These are phyloP conservation scores for Lentinula edodes DNA, from an alignment of 768 basidiomycete species.

Conservation along the genomic window DNA sequence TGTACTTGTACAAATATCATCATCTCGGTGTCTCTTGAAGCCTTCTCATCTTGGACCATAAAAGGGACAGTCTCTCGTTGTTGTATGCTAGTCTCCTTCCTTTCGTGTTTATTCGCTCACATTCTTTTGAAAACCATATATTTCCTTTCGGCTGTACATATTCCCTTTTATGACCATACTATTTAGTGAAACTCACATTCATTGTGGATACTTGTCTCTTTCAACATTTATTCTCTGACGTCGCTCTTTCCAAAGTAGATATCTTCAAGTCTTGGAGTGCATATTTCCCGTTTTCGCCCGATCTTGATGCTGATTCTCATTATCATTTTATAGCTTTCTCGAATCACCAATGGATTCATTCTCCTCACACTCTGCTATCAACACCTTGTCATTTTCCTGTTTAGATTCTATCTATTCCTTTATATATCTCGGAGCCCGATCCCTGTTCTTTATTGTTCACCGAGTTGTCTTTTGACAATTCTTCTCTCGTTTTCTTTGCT, in stretches of 20 bases:
- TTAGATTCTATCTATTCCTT: not conserved
- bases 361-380: not conserved
- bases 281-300: not conserved
- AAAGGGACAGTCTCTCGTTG: not conserved
- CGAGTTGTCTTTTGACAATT: not conserved
- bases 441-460: not conserved
- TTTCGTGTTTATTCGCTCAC: not conserved
- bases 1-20: not conserved
- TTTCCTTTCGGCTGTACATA: not conserved
- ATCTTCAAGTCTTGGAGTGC: not conserved
- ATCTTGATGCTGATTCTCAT: not conserved
- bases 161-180: not conserved
- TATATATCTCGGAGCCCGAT: not conserved
- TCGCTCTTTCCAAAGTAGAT: not conserved
- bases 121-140: not conserved
- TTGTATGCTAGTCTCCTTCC: not conserved
- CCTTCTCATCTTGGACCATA: conserved; percentile 2
- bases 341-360: not conserved
- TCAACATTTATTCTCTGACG: not conserved
- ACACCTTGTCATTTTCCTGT: not conserved
- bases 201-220: not conserved
- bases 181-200: not conserved
- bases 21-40: not conserved
- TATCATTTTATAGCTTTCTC: not conserved
- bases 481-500: conserved; percentile 1